Percentiles rank a stretch among this genome's conserved stretches.
Evolutionary conservation across 768 basidiomycete genomes (phyloP).

Genomic region (Amanita fuliginea): DNA sequence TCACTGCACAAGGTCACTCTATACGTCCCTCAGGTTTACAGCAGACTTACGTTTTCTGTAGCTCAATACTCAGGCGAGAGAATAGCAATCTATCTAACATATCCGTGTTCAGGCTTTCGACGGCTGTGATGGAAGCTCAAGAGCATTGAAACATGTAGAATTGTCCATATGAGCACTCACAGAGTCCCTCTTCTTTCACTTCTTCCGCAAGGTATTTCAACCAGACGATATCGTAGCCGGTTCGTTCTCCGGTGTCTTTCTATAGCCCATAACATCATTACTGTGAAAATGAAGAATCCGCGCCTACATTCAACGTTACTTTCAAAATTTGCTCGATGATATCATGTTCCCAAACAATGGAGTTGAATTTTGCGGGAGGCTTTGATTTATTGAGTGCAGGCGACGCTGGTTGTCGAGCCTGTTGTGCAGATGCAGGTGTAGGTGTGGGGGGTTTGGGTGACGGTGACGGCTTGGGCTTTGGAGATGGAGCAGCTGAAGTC

Average conservation of each 20-base stretch:
- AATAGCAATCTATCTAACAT: slow-evolving; percentile 75
- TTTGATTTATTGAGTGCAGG: slow-evolving; percentile 40
- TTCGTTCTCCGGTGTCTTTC: slow-evolving; percentile 33
- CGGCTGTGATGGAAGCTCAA: slow-evolving; percentile 16
- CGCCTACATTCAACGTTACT: slow-evolving; percentile 69
- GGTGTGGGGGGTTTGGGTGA: slow-evolving; percentile 21
- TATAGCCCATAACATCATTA: slow-evolving; percentile 4
- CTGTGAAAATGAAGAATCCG: not conserved
- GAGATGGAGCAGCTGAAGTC: slow-evolving; percentile 21
- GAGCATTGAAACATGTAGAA: slow-evolving; percentile 1
- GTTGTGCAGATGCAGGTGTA: slow-evolving; percentile 10
- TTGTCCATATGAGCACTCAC: slow-evolving; percentile 25
- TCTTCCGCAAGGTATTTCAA: slow-evolving; percentile 69
- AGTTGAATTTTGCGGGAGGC: slow-evolving; percentile 35
- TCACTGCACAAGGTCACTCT: slow-evolving; percentile 30
- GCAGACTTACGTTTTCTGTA: slow-evolving; percentile 47
- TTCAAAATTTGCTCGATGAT: slow-evolving; percentile 57
- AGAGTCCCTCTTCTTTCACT: slow-evolving; percentile 43
- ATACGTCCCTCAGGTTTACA: not conserved
- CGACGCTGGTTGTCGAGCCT: slow-evolving; percentile 19
- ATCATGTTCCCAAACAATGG: slow-evolving; percentile 66
- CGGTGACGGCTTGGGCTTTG: slow-evolving; percentile 26
- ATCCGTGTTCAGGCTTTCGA: slow-evolving; percentile 39
- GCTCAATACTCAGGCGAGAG: slow-evolving; percentile 70
- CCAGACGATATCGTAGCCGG: slow-evolving; percentile 67